Base-by-base conservation (phyloP, 495 filamentous ascomycete species). In the Penicillium coprophilum region DNA sequence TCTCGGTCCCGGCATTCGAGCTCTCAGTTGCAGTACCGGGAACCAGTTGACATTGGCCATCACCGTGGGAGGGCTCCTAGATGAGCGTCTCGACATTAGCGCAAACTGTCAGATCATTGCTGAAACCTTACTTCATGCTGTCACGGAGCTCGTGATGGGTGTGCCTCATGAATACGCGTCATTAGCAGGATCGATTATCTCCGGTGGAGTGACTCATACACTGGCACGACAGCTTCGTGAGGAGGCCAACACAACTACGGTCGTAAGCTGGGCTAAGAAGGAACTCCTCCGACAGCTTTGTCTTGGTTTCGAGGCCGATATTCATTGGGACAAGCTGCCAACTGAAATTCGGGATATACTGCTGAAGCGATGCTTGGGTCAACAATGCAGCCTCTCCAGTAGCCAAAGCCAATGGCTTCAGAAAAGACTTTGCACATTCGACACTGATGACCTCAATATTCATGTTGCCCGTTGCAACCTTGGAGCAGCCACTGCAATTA, bases 61-160 rank as follows among this genome's bases (percentile, higher is more conserved):
- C n/a, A 66, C 73, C 30, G 68, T 79, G 12, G 71, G 71, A 46
- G 70, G 71, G 17, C 67, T 70, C 2, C 52, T 71, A 28, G 64
- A 74, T 43, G 57, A 71, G 39, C 61, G 66, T 12, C 64, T 77
- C 34, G 77, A 80, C 56, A 66, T 80, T 28, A 72, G 66, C 32
- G 71, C 71, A 19, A 80, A 79, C 53, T 78, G 75, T 52, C 70
- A 70, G 28, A 67, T 77, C 20, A 79, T 83, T 50, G 82, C 82
- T 0, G 82, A 85, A 60, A 77, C 76, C 19, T 55, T 85, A n/a
- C 56, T 84, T 1, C 82, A 84, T 52, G 77, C 79, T 13, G 77
- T 79, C 44, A 73, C 72, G 0, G 78, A 84, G 60, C 67, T 73
- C 6, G 65, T 76, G 20, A 67, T 82, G 64, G 71, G 71, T 17